Conservation (phyloP, 2,329 filamentous ascomycete genomes). For the Amauroascus niger region DNA sequence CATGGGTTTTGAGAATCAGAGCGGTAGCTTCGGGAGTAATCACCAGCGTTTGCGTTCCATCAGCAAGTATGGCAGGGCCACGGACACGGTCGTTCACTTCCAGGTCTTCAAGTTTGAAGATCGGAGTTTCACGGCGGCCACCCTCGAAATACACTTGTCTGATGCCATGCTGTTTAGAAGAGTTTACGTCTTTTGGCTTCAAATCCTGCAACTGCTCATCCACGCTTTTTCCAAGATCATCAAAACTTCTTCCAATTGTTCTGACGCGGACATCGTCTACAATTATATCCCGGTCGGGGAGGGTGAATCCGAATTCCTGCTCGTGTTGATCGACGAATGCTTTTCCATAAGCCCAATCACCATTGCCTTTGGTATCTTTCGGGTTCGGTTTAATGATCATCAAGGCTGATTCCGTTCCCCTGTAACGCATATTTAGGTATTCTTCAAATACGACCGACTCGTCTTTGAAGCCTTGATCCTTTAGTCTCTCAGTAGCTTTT, state of each 20-base stretch:
- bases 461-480: conserved; percentile 68
- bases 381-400: conserved; percentile 71
- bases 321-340: conserved; percentile 81
- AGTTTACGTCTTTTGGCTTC: conserved; percentile 48
- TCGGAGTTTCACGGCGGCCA: conserved; percentile 63
- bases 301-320: conserved; percentile 85
- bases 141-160: conserved; percentile 76
- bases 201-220: conserved; percentile 71
- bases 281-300: conserved; percentile 77
- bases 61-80: conserved; percentile 78
- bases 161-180: conserved; percentile 56
- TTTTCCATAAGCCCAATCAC: conserved; percentile 71
- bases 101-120: conserved; percentile 73
- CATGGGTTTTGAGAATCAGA: conserved; percentile 68
- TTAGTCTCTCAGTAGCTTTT: conserved; percentile 58
- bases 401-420: conserved; percentile 79
- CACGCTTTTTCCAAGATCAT: conserved; percentile 68
- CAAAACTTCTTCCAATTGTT: conserved; percentile 80
- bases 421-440: conserved; percentile 88
- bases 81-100: conserved; percentile 60
- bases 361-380: conserved; percentile 50
- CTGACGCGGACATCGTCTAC: conserved; percentile 81
- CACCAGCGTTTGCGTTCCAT: conserved; percentile 64
- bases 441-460: conserved; percentile 73
- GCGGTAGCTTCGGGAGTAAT: conserved; percentile 65